A percentile compares a stretch with the other conserved stretches of the same genome.
phyloP scores from a whole-genome alignment of 73 alveolate genomes.

The Paramecium sexaurelia region DNA sequence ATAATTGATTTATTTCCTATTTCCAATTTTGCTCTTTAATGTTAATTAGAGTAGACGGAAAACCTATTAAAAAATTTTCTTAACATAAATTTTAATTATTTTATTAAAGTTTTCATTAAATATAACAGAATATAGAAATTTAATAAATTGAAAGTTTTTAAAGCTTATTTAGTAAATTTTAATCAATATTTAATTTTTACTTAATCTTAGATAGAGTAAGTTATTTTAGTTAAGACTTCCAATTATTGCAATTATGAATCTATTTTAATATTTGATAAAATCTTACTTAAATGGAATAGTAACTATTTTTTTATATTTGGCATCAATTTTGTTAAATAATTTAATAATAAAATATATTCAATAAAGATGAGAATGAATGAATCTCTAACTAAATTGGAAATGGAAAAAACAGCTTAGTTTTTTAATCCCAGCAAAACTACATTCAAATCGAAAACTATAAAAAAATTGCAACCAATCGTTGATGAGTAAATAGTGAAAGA shows the following conservation, averaged over 20 bases:
- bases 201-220: no score
- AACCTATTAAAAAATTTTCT: slow-evolving; percentile 54
- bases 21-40: slow-evolving; percentile 15
- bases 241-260: no score
- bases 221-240: no score
- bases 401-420: slow-evolving; percentile 19
- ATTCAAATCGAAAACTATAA: neutral
- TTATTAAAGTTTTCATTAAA: neutral
- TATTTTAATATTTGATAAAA: no score
- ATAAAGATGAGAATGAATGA: neutral
- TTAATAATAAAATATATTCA: neutral
- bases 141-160: neutral
- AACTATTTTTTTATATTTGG: neutral
- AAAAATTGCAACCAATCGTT: neutral
- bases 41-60: slow-evolving; percentile 66
- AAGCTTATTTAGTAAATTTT: neutral
- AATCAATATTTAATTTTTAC: no score
- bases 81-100: slow-evolving; percentile 25
- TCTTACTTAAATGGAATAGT: neutral
- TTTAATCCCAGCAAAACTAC: neutral
- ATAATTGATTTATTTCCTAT: slow-evolving; percentile 55
- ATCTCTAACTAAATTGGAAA: neutral
- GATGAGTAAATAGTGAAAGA: neutral
- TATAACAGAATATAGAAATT: no score
- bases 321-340: neutral